Conservation (phyloP, 139 green algal species). For the Tetraselmis chui region DNA sequence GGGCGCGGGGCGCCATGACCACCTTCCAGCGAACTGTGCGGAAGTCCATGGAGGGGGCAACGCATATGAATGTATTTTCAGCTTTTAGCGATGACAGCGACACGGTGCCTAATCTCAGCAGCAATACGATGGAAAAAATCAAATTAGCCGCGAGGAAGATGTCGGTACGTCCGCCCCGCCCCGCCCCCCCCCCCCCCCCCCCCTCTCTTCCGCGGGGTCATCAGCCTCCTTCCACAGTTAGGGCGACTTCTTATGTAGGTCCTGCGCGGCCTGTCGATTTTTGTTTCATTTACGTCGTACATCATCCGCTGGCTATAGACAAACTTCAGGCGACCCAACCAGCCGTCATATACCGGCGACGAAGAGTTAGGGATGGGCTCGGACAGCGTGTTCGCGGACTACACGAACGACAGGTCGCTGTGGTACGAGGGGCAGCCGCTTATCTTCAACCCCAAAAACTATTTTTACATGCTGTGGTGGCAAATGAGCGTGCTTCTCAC, state of each 20-base stretch:
- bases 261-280: too few relatives aligned
- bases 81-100: background rate
- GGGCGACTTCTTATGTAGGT: too few relatives aligned
- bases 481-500: background rate
- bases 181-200: too few relatives aligned
- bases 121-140: too few relatives aligned
- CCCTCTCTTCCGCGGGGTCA: background rate
- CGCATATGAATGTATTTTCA: background rate
- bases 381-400: background rate
- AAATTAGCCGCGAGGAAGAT: too few relatives aligned
- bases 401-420: background rate
- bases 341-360: background rate
- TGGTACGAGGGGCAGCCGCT: background rate
- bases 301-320: too few relatives aligned
- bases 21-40: too few relatives aligned
- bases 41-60: too few relatives aligned
- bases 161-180: background rate
- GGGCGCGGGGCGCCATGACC: too few relatives aligned
- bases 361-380: background rate
- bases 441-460: background rate
- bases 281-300: too few relatives aligned
- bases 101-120: background rate
- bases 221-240: too few relatives aligned
- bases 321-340: background rate
- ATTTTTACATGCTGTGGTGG: background rate